Evolutionary conservation across 2,329 filamentous ascomycete species (phyloP).

Genomic region (Fusarium sulawesiense): DNA sequence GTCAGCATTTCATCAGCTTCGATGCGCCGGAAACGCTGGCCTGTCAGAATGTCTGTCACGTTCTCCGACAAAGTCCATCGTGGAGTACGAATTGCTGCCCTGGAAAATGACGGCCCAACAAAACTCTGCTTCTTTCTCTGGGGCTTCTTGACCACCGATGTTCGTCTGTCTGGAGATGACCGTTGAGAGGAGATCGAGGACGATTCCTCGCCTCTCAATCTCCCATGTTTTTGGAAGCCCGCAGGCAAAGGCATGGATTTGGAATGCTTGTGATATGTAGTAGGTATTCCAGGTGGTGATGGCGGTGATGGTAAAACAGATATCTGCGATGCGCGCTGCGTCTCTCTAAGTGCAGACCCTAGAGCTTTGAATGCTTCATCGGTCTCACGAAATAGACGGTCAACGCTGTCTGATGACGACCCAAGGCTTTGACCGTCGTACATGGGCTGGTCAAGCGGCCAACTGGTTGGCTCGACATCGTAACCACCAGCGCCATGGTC

Average conservation of each 20-base stretch:
- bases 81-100: constrained; percentile 44
- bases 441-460: constrained; percentile 17
- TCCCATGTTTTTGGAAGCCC: constrained; percentile 32
- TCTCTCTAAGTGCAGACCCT: constrained; percentile 55
- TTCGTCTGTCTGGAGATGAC: constrained; percentile 41
- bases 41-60: constrained; percentile 66
- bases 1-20: constrained; percentile 71
- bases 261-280: constrained; percentile 31
- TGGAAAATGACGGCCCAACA: constrained; percentile 24
- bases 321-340: constrained; percentile 36
- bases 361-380: constrained; percentile 63
- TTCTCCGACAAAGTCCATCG: constrained; percentile 68
- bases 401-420: constrained; percentile 53
- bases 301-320: constrained; percentile 30
- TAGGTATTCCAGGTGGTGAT: constrained; percentile 29
- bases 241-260: constrained; percentile 42
- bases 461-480: constrained; percentile 24
- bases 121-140: constrained; percentile 53
- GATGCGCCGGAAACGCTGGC: constrained; percentile 64
- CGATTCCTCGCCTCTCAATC: constrained; percentile 21
- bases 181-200: constrained; percentile 24
- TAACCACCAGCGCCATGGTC: constrained; percentile 26
- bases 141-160: constrained; percentile 56
- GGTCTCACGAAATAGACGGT: constrained; percentile 61
- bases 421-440: constrained; percentile 34